A percentile compares a stretch with the other conserved stretches of the same genome.
phyloP scores from a whole-genome alignment of 1,284 basidiomycete species.

The Neotropicomus parvogracilis region DNA sequence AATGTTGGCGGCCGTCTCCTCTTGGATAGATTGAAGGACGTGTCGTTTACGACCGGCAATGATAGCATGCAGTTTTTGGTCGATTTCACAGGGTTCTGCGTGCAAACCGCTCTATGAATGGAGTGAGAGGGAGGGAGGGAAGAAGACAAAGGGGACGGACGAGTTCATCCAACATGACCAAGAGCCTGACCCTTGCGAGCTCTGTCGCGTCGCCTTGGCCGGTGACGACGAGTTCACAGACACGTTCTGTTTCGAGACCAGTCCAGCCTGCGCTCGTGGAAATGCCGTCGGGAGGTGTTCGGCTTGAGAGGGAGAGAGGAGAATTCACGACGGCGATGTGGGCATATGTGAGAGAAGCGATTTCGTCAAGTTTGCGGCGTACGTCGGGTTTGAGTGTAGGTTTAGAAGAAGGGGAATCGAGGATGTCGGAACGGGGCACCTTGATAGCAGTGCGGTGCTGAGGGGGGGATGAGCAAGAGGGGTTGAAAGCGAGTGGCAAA shows the following conservation, averaged over 20 bases:
- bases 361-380: slow-evolving; percentile 84
- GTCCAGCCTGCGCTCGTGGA: slow-evolving; percentile 73
- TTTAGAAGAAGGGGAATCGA: slow-evolving; percentile 79
- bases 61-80: slow-evolving; percentile 92
- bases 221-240: slow-evolving; percentile 89
- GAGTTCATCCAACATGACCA: slow-evolving; percentile 94
- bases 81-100: slow-evolving; percentile 89
- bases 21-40: slow-evolving; percentile 89
- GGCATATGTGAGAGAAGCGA: slow-evolving; percentile 83
- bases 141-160: slow-evolving; percentile 44
- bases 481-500: slow-evolving; percentile 8
- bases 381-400: slow-evolving; percentile 88
- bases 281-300: slow-evolving; percentile 70
- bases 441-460: slow-evolving; percentile 84
- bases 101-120: slow-evolving; percentile 75
- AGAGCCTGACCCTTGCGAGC: slow-evolving; percentile 81
- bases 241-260: slow-evolving; percentile 89
- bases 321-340: slow-evolving; percentile 89
- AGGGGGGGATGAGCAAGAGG: slow-evolving; percentile 19
- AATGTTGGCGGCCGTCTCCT: slow-evolving; percentile 96
- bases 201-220: slow-evolving; percentile 89
- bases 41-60: slow-evolving; percentile 88
- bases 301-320: slow-evolving; percentile 64
- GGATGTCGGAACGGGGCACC: slow-evolving; percentile 88
- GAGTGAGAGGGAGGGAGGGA: not conserved